phyloP scores from a whole-genome alignment of 371 early-diverging fungal genomes.

The Saksenaea vasiformis region DNA sequence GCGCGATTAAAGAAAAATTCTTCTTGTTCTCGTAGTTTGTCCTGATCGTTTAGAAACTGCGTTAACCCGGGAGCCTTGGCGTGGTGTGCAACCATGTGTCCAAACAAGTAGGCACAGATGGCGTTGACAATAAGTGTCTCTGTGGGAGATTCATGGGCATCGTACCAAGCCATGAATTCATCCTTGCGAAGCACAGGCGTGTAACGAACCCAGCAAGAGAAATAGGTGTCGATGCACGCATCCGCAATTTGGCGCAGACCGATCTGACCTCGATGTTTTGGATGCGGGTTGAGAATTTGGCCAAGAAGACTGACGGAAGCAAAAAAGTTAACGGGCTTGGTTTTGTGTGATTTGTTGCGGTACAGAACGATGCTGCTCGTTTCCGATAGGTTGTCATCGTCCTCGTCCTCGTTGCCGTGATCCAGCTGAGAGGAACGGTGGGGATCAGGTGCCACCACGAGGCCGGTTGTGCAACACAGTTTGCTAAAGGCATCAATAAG shows the following conservation, averaged over 20 bases:
- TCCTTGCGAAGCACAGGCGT: constrained; percentile 34
- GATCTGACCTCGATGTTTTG: constrained; percentile 22
- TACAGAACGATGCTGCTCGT: constrained; percentile 20
- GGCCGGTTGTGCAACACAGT: constrained; percentile 8
- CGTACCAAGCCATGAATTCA: constrained; percentile 47
- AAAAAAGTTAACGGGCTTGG: constrained; percentile 45
- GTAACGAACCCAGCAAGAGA: constrained; percentile 47
- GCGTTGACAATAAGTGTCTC: constrained; percentile 52
- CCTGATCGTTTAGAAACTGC: constrained; percentile 32
- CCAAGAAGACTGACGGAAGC: constrained; percentile 31
- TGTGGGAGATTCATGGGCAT: constrained; percentile 26
- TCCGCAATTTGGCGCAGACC: constrained; percentile 40
- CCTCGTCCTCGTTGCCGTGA: constrained; percentile 1
- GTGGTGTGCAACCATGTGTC: constrained; percentile 44
- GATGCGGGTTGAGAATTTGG: constrained; percentile 23
- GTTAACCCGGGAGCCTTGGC: constrained; percentile 15
- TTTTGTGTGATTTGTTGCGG: constrained; percentile 37
- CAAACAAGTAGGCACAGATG: constrained; percentile 33
- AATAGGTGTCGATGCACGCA: constrained; percentile 42
- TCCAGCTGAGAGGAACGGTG: constrained; percentile 1
- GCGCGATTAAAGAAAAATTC: constrained; percentile 49
- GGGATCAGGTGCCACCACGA: constrained; percentile 9
- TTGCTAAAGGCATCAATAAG: constrained; percentile 30
- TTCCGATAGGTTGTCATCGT: not conserved
- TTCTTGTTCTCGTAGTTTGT: constrained; percentile 45